Conservation (phyloP, 2,329 filamentous ascomycete genomes). For the Boeremia exigua region DNA sequence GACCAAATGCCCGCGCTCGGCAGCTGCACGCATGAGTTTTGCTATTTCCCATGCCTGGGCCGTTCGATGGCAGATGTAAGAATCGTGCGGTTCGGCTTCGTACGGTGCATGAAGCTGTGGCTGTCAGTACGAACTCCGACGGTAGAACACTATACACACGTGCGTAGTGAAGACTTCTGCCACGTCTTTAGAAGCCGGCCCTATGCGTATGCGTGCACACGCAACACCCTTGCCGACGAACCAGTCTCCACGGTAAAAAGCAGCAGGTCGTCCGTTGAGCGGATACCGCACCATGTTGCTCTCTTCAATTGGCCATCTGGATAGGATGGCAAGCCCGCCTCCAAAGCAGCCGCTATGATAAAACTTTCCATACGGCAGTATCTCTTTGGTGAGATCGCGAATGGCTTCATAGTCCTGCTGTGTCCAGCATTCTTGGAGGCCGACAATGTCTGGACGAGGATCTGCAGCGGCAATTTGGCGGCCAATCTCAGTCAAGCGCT, state of each 20-base stretch:
- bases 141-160: slow-evolving; percentile 50
- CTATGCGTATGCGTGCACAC: slow-evolving; percentile 77
- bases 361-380: slow-evolving; percentile 91
- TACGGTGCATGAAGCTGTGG: slow-evolving; percentile 80
- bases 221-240: slow-evolving; percentile 95
- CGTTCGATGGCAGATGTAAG: slow-evolving; percentile 87
- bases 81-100: slow-evolving; percentile 77
- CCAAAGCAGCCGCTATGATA: slow-evolving; percentile 91
- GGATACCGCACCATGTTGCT: slow-evolving; percentile 85
- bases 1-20: slow-evolving; percentile 80
- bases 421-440: slow-evolving; percentile 95
- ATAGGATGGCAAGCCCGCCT: slow-evolving; percentile 85
- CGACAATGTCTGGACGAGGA: slow-evolving; percentile 81
- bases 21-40: slow-evolving; percentile 83
- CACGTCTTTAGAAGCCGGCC: slow-evolving; percentile 67
- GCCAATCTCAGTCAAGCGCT: slow-evolving; percentile 84
- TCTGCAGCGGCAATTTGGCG: slow-evolving; percentile 72
- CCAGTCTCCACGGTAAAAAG: slow-evolving; percentile 95
- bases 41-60: slow-evolving; percentile 95
- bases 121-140: slow-evolving; percentile 34
- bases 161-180: slow-evolving; percentile 94
- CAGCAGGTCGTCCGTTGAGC: slow-evolving; percentile 91
- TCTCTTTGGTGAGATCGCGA: slow-evolving; percentile 71
- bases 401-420: slow-evolving; percentile 83
- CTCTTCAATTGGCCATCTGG: slow-evolving; percentile 90